Percentiles rank a stretch among this genome's conserved stretches.
These are phyloP conservation scores for Talaromyces stipitatus DNA, from an alignment of 495 filamentous ascomycete genomes.

Conservation along the genomic window DNA sequence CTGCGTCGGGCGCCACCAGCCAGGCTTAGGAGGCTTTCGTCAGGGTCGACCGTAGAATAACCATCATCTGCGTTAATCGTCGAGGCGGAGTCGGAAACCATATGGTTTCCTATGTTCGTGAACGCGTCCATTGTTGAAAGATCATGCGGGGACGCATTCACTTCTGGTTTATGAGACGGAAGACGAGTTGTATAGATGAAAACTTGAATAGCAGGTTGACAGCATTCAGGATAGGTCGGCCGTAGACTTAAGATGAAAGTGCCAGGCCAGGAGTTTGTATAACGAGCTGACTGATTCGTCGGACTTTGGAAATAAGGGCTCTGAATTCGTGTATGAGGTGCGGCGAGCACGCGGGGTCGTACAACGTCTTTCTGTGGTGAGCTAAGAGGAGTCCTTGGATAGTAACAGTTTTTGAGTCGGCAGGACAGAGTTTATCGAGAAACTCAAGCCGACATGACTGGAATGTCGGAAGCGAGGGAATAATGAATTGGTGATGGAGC, in stretches of 20 bases:
- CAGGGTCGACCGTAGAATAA: slow-evolving; percentile 59
- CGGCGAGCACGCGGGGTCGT: not conserved
- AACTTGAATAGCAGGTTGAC: not conserved
- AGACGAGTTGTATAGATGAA: not conserved
- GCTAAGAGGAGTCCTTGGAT: not conserved
- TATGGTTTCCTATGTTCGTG: slow-evolving; percentile 76
- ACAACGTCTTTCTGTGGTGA: not conserved
- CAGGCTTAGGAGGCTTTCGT: slow-evolving; percentile 63
- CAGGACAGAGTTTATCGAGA: not conserved
- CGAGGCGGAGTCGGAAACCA: slow-evolving; percentile 63
- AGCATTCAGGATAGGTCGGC: not conserved
- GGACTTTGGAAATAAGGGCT: not conserved
- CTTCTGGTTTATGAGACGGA: not conserved
- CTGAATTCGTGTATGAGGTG: not conserved
- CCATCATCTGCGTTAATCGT: slow-evolving; percentile 70
- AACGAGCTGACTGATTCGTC: not conserved
- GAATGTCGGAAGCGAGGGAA: not conserved
- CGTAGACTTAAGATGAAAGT: not conserved
- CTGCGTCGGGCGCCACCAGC: slow-evolving; percentile 57
- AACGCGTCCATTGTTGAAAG: slow-evolving; percentile 64
- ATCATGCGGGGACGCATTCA: not conserved
- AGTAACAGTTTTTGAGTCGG: not conserved
- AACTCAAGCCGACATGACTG: not conserved
- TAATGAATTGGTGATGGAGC: not conserved
- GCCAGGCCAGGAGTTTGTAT: not conserved